Evolutionary conservation across 768 basidiomycete species (phyloP).

Genomic region (Gautieria morchelliformis): DNA sequence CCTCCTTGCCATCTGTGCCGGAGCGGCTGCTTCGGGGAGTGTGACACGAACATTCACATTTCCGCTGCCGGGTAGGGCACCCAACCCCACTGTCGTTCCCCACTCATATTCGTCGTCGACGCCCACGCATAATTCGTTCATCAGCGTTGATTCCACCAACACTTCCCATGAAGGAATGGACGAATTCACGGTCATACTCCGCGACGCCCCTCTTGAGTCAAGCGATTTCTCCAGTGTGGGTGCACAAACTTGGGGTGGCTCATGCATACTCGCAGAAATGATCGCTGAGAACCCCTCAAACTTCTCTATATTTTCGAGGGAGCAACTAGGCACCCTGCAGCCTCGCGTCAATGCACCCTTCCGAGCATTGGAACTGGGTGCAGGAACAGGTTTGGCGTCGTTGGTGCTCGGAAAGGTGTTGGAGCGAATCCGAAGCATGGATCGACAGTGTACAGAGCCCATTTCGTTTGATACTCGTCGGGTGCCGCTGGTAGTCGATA

Average conservation of each 20-base stretch:
- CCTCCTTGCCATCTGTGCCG: conserved; percentile 55
- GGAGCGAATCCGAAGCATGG: not conserved
- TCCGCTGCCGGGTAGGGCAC: not conserved
- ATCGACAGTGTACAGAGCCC: not conserved
- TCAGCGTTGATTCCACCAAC: not conserved
- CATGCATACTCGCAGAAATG: conserved; percentile 70
- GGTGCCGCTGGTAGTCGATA: not conserved
- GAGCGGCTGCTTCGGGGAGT: conserved; percentile 52
- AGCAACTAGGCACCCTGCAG: not conserved
- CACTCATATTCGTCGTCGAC: not conserved
- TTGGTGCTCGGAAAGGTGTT: conserved; percentile 29
- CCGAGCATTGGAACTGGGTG: conserved; percentile 44
- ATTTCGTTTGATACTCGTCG: not conserved
- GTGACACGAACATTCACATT: conserved; percentile 47
- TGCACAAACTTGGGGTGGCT: conserved; percentile 84
- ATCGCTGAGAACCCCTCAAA: conserved; percentile 45
- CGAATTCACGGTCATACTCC: conserved; percentile 35
- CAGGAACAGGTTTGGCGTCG: conserved; percentile 45
- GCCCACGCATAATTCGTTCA: not conserved
- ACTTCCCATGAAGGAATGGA: not conserved
- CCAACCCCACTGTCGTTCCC: not conserved
- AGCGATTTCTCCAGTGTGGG: conserved; percentile 66
- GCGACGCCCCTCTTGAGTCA: conserved; percentile 62
- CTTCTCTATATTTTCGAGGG: conserved; percentile 30
- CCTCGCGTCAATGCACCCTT: conserved; percentile 13